Percentiles rank a stretch among this genome's conserved stretches.
phyloP scores from a whole-genome alignment of 2,329 filamentous ascomycete genomes.

The Stagonosporopsis rhizophila region DNA sequence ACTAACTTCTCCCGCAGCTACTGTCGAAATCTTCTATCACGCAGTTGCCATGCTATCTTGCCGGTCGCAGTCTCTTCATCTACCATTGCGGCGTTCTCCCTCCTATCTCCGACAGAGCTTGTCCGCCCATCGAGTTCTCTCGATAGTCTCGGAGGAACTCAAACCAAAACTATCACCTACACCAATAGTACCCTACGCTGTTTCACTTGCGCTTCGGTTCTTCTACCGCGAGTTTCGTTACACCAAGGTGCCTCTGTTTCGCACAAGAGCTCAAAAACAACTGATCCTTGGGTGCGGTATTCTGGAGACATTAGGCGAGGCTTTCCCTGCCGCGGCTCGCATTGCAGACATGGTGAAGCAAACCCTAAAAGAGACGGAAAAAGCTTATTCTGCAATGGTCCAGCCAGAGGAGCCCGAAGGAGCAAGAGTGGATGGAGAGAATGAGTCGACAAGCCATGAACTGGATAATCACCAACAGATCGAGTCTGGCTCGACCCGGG shows the following conservation, averaged over 20 bases:
- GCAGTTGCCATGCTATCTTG: background rate
- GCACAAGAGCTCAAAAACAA: background rate
- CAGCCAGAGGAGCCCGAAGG: background rate
- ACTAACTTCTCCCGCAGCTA: background rate
- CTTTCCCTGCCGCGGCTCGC: background rate
- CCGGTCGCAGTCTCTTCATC: background rate
- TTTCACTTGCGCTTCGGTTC: background rate
- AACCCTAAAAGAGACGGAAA: background rate
- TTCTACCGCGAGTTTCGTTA: background rate
- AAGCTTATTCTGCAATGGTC: background rate
- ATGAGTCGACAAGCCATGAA: background rate
- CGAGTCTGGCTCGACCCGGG: background rate
- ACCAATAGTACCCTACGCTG: background rate
- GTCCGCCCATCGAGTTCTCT: background rate
- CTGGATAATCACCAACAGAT: background rate
- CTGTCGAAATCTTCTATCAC: background rate
- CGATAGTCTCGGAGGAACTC: background rate
- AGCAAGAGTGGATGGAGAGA: background rate
- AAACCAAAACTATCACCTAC: background rate
- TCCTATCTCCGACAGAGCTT: background rate
- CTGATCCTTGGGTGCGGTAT: background rate
- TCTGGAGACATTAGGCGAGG: background rate
- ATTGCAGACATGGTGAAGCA: background rate
- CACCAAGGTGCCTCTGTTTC: background rate
- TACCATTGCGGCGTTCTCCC: background rate